Evolutionary conservation across 2,329 filamentous ascomycete genomes (phyloP).

Genomic region (Fusarium goolgardi): DNA sequence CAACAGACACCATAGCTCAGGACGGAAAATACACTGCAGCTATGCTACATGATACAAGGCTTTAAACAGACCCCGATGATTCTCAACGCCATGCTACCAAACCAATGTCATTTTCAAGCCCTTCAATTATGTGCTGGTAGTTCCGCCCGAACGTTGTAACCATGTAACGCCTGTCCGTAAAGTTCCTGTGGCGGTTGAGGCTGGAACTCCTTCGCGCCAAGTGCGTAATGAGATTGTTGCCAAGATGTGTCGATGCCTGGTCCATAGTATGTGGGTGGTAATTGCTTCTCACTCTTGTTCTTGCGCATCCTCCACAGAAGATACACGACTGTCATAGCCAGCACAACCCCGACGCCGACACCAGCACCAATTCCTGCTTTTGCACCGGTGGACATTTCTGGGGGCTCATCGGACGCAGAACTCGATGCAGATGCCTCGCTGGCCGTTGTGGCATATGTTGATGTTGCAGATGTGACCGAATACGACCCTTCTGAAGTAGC

Average conservation of each 20-base stretch:
- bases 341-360: constrained; percentile 3
- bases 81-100: background rate
- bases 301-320: constrained; percentile 33
- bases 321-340: constrained; percentile 10
- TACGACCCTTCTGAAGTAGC: background rate
- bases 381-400: constrained; percentile 10
- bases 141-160: constrained; percentile 17
- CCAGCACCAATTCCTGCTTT: constrained; percentile 34
- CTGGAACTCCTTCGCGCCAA: constrained; percentile 3
- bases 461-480: background rate
- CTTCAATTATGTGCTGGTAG: constrained; percentile 29
- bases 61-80: background rate
- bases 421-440: background rate
- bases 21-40: background rate
- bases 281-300: constrained; percentile 14
- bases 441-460: background rate
- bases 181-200: constrained; percentile 22
- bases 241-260: constrained; percentile 5
- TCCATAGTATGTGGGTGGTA: background rate
- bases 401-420: background rate
- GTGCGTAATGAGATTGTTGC: constrained; percentile 17
- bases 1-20: background rate
- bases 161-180: constrained; percentile 18
- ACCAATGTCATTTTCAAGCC: background rate
- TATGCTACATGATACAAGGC: background rate